Conservation (phyloP, 2,329 filamentous ascomycete genomes). For the Microascus cirrosus region DNA sequence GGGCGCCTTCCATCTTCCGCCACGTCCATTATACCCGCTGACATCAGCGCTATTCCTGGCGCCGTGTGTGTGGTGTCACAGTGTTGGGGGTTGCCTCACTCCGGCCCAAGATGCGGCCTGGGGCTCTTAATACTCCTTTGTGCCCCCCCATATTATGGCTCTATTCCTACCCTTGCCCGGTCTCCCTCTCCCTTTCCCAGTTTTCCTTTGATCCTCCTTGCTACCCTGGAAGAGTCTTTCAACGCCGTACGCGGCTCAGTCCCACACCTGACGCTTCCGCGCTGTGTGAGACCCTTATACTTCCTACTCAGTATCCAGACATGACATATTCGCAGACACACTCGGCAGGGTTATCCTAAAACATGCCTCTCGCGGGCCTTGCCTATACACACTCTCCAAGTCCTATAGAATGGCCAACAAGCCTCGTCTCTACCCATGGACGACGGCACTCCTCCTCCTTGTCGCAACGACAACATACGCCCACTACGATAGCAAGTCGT, state of each 20-base stretch:
- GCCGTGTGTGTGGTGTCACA: not conserved
- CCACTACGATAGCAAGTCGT: constrained; percentile 8
- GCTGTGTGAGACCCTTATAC: not conserved
- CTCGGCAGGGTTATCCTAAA: not conserved
- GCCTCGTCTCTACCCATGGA: not conserved
- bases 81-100: not conserved
- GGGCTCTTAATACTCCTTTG: not conserved
- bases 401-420: not conserved
- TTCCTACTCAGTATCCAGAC: not conserved
- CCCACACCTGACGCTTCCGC: not conserved
- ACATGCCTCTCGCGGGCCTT: not conserved
- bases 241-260: not conserved
- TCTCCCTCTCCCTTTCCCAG: not conserved
- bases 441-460: not conserved
- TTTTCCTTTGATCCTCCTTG: not conserved
- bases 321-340: not conserved
- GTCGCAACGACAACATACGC: not conserved
- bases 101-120: not conserved
- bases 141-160: not conserved
- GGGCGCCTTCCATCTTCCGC: not conserved
- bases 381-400: not conserved
- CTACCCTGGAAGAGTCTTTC: not conserved
- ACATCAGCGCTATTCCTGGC: not conserved
- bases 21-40: not conserved
- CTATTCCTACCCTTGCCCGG: not conserved